Percentiles rank a stretch among this genome's conserved stretches.
phyloP scores from a whole-genome alignment of 306 rosid species.

The Canavalia gladiata region DNA sequence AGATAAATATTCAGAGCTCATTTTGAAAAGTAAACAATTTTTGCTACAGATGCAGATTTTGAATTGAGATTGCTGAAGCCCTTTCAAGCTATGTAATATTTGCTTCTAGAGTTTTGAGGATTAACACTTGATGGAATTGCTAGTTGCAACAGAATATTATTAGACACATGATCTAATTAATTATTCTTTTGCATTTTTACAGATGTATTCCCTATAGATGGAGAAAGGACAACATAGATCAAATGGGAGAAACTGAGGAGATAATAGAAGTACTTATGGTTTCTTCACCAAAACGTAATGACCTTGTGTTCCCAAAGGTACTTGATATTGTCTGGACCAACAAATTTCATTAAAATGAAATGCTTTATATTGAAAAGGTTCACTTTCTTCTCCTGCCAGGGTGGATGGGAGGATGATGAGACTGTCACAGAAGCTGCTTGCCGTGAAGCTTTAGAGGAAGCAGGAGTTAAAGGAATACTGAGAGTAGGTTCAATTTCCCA shows the following conservation, averaged over 20 bases:
- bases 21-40: slow-evolving; percentile 3
- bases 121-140: slow-evolving; percentile 7
- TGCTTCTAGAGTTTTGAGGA: slow-evolving; percentile 17
- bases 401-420: slow-evolving; percentile 98
- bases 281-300: slow-evolving; percentile 86
- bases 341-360: slow-evolving; percentile 28
- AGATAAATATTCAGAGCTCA: slow-evolving; percentile 11
- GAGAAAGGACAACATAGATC: slow-evolving; percentile 54
- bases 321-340: slow-evolving; percentile 20
- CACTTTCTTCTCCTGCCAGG: slow-evolving; percentile 57
- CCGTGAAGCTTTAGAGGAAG: slow-evolving; percentile 92
- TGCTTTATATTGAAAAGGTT: slow-evolving; percentile 26
- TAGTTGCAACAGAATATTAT: slow-evolving; percentile 31
- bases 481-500: slow-evolving; percentile 63
- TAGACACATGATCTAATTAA: slow-evolving; percentile 11
- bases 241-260: slow-evolving; percentile 47
- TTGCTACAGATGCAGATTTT: not conserved
- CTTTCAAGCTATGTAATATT: slow-evolving; percentile 18
- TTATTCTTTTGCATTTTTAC: slow-evolving; percentile 45
- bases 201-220: slow-evolving; percentile 88
- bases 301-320: slow-evolving; percentile 91
- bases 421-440: slow-evolving; percentile 81
- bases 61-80: slow-evolving; percentile 28
- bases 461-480: slow-evolving; percentile 84
- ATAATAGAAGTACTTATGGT: slow-evolving; percentile 84